These are phyloP conservation scores for Vitis hybrid DNA, from an alignment of 177 flowering plant species.

Conservation along the genomic window DNA sequence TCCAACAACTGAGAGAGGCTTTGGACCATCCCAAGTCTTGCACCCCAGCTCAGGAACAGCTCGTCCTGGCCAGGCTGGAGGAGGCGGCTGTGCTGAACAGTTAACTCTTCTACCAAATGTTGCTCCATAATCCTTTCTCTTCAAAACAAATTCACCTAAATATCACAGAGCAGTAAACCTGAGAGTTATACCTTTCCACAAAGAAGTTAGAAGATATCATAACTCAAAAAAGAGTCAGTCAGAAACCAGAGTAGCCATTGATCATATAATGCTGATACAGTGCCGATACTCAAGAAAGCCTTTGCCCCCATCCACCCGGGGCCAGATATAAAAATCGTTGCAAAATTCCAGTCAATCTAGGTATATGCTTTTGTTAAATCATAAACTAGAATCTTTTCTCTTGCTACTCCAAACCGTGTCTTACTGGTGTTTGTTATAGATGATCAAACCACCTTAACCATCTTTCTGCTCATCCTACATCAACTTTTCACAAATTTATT, in stretches of 20 bases:
- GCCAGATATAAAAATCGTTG: too few relatives aligned
- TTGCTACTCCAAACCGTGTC: too few relatives aligned
- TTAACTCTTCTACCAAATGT: slow-evolving; percentile 35
- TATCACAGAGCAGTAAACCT: background rate
- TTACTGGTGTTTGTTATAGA: too few relatives aligned
- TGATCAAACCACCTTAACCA: too few relatives aligned
- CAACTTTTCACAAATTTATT: too few relatives aligned
- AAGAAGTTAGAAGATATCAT: background rate
- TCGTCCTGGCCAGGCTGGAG: slow-evolving; percentile 98
- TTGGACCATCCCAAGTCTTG: slow-evolving; percentile 84
- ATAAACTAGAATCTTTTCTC: too few relatives aligned
- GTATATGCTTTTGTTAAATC: too few relatives aligned
- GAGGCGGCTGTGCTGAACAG: slow-evolving; percentile 68
- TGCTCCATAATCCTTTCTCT: slow-evolving; percentile 48
- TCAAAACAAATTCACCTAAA: slow-evolving; percentile 50
- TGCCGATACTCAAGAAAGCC: too few relatives aligned
- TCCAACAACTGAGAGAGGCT: slow-evolving; percentile 92
- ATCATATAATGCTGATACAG: too few relatives aligned
- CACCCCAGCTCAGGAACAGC: slow-evolving; percentile 58
- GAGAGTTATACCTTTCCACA: background rate
- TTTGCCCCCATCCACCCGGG: too few relatives aligned
- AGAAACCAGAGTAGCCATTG: background rate
- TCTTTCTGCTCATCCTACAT: too few relatives aligned
- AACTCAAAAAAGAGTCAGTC: background rate
- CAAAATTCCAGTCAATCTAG: too few relatives aligned